A percentile compares a stretch with the other conserved stretches of the same genome.
These are phyloP conservation scores for Crepidotus variabilis DNA, from an alignment of 768 basidiomycete species.

Conservation along the genomic window DNA sequence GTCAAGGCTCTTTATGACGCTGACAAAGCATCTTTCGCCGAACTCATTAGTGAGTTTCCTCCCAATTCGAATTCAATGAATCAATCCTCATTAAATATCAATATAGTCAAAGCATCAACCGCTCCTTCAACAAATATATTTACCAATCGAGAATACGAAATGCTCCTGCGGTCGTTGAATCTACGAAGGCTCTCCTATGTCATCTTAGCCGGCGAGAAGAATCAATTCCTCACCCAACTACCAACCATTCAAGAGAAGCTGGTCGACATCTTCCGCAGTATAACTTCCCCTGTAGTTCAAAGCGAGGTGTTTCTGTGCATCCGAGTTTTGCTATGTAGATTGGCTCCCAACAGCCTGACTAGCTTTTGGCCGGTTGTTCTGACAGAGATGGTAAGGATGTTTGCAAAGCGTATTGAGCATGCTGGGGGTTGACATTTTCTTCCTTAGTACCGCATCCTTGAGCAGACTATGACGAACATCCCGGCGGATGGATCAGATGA, in stretches of 20 bases:
- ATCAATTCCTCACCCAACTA: conserved; percentile 84
- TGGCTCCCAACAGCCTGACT: conserved; percentile 86
- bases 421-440: conserved; percentile 1
- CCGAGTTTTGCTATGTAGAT: conserved; percentile 83
- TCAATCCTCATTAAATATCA: background rate
- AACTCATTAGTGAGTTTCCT: conserved; percentile 66
- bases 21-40: conserved; percentile 83
- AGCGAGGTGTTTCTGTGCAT: conserved; percentile 95
- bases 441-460: conserved; percentile 84
- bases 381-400: conserved; percentile 73
- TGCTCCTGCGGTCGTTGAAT: conserved; percentile 79
- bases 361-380: conserved; percentile 97
- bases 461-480: conserved; percentile 65
- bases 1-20: conserved; percentile 77
- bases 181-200: conserved; percentile 85
- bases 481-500: conserved; percentile 86
- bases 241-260: conserved; percentile 97
- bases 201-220: conserved; percentile 84
- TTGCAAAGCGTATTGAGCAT: background rate
- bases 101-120: conserved; percentile 69
- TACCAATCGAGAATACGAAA: conserved; percentile 92
- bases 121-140: conserved; percentile 95
- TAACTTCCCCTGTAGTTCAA: conserved; percentile 79
- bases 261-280: conserved; percentile 84
- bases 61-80: conserved; percentile 15